phyloP scores from a whole-genome alignment of 805 yeast species.

The Wickerhamiella kurtzmanii region DNA sequence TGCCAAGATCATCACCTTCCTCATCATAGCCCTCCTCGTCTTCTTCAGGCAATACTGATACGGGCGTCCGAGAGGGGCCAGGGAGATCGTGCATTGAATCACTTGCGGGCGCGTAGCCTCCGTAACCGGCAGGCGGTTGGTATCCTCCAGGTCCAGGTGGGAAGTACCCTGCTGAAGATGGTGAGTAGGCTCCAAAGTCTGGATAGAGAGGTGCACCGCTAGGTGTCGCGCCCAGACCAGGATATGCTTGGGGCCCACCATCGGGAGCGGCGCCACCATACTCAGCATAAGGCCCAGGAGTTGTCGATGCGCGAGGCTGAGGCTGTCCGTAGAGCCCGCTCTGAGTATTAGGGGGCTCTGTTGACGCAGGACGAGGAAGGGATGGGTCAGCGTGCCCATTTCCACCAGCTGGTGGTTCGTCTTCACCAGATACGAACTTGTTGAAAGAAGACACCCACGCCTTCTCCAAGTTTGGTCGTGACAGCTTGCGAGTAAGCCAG shows the following conservation, averaged over 20 bases:
- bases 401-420: constrained; percentile 21
- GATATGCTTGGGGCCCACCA: too few relatives aligned
- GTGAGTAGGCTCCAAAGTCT: too few relatives aligned
- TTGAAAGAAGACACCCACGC: constrained; percentile 78
- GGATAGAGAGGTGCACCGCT: too few relatives aligned
- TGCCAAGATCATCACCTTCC: constrained; percentile 14
- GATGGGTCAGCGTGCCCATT: not conserved
- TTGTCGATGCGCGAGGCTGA: not conserved
- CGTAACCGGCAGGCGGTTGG: not conserved
- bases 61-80: not conserved
- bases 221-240: too few relatives aligned
- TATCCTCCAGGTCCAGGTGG: too few relatives aligned
- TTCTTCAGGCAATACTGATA: not conserved
- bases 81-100: not conserved
- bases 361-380: not conserved
- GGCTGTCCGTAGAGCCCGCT: not conserved
- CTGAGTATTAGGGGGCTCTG: too few relatives aligned
- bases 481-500: constrained; percentile 53
- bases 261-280: not conserved
- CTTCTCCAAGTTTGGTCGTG: constrained; percentile 48
- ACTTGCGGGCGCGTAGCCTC: not conserved
- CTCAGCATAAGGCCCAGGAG: not conserved
- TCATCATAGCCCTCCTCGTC: constrained; percentile 5
- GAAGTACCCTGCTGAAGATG: too few relatives aligned
- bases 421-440: constrained; percentile 80